phyloP scores from a whole-genome alignment of 306 rosid species.

The Cicer yamashitae region DNA sequence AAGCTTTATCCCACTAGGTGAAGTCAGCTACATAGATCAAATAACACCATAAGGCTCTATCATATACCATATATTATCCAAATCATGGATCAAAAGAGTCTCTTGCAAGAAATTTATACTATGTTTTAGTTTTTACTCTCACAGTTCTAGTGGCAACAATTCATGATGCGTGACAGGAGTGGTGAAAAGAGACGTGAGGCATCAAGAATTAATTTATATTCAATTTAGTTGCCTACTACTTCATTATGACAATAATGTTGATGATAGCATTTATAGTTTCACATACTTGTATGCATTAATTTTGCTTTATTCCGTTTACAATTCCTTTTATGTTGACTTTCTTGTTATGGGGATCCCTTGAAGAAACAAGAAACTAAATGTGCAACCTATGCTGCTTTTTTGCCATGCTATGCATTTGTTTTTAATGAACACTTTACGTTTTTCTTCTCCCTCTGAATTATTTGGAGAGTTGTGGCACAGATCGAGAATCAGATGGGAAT shows the following conservation, averaged over 20 bases:
- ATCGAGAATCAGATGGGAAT: slow-evolving; percentile 61
- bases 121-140: background rate
- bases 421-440: background rate
- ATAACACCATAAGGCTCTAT: background rate
- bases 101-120: background rate
- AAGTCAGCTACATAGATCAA: background rate
- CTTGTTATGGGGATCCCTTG: background rate
- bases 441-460: slow-evolving; percentile 5
- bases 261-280: background rate
- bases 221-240: background rate
- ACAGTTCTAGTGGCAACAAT: background rate
- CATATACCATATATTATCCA: background rate
- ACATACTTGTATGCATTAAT: background rate
- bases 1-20: background rate
- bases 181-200: background rate
- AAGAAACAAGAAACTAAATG: background rate
- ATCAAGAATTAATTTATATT: background rate
- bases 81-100: background rate
- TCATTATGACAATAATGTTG: background rate
- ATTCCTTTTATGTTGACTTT: background rate
- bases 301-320: slow-evolving; percentile 10
- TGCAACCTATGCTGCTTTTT: slow-evolving; percentile 25
- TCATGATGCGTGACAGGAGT: background rate
- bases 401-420: slow-evolving; percentile 1
- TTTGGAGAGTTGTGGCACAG: slow-evolving; percentile 50